Evolutionary conservation across 371 early-diverging fungal species (phyloP), one percentile per base, ranked within the genome.

Genomic region (Rhizopus sp.): DNA sequence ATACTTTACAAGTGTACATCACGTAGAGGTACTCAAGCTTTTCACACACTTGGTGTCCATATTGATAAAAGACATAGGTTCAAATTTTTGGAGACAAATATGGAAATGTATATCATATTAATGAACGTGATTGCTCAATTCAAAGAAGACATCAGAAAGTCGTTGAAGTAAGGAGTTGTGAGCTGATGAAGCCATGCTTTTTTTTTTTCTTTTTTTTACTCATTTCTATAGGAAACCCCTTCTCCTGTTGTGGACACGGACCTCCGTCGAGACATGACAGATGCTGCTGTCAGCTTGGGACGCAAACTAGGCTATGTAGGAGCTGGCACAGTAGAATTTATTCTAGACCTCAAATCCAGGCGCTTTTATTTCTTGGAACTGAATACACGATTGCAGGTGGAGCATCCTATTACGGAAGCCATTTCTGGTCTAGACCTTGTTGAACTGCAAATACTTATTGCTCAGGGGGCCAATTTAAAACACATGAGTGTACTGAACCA

Each of bases 341-440:
- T 94, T 39, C 75, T 89, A 49, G 84, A 84, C 52, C 81, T 82
- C 54, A 76, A 80, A 45, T 77, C 76, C 38, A 83, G 82, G 52
- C 79, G 87, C 55, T 90, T 91, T 47, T 94, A 88, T 77, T 92
- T 92, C 68, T 73, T 92, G 70, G 93, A 92, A 63, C 77, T 92
- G 73, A 92, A 92, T 75, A 91, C 92, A 0, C 88, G 92, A 41
- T 75, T 92, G 53, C 93, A 92, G 66, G 95, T 94, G 50, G 98
- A 98, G 75, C 99, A 97, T 73, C 96, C 97, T 31, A 93, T 97
- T 53, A 96, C 98, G 12, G 99, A 98, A 77, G 73, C 86, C 51
- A 87, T 95, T 45, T 95, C 95, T 41, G 92, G 92, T 0, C 64
- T 94, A n/a, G 98, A 99, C 78, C 77, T 99, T 13, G 97, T 97